These are phyloP conservation scores for Ascomycota sp. DNA, from an alignment of 2,329 filamentous ascomycete species.

Conservation along the genomic window DNA sequence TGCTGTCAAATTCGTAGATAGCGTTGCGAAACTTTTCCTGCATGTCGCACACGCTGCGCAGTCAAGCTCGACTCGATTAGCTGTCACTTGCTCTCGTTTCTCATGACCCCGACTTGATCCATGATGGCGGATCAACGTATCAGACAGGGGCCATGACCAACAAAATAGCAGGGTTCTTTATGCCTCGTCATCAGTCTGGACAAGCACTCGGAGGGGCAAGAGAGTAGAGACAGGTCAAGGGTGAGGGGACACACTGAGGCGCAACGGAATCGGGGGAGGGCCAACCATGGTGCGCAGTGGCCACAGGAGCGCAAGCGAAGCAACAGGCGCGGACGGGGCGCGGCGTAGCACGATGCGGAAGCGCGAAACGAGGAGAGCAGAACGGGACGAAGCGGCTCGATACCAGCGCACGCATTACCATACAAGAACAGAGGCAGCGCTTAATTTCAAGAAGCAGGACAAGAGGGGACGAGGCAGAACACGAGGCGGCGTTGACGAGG, in stretches of 20 bases:
- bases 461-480: no score
- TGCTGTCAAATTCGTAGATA: constrained; percentile 69
- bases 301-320: neutral
- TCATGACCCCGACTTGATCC: no score
- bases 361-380: no score
- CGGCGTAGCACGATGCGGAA: neutral
- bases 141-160: constrained; percentile 11
- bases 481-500: no score
- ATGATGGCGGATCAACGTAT: neutral
- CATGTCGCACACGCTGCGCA: constrained; percentile 65
- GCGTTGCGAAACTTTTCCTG: constrained; percentile 79
- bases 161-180: constrained; percentile 30
- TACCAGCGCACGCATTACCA: no score
- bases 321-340: neutral
- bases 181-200: neutral
- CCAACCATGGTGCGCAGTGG: constrained; percentile 2
- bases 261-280: constrained; percentile 6
- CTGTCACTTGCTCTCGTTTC: neutral
- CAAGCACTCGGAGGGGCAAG: neutral
- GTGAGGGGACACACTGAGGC: constrained; percentile 13
- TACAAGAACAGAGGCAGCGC: no score
- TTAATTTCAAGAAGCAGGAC: no score
- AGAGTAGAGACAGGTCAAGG: neutral
- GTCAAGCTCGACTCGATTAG: neutral
- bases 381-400: no score